Evolutionary conservation across 345 rosid genomes (phyloP).

Genomic region (Pistacia vera): DNA sequence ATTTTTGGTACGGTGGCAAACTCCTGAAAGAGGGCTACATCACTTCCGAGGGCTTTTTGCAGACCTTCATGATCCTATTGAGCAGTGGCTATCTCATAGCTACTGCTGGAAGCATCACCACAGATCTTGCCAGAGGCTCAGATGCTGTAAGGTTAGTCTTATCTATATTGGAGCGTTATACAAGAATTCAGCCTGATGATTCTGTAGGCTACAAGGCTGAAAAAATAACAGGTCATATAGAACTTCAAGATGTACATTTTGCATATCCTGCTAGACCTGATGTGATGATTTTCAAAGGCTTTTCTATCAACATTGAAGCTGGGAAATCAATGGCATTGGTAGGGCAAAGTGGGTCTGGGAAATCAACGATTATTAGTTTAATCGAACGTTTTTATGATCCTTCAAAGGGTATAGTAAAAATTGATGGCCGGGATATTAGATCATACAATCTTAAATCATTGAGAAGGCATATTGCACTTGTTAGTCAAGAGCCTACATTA

Average conservation of each 20-base stretch:
- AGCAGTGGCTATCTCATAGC: constrained; percentile 66
- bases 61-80: constrained; percentile 63
- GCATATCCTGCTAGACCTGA: constrained; percentile 64
- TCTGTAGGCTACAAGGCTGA: constrained; percentile 42
- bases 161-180: constrained; percentile 52
- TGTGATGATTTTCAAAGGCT: constrained; percentile 47
- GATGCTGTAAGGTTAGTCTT: constrained; percentile 55
- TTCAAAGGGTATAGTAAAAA: constrained; percentile 40
- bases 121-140: constrained; percentile 57
- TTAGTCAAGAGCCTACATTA: constrained; percentile 74
- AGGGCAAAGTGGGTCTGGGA: constrained; percentile 83
- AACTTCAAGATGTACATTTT: constrained; percentile 47
- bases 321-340: constrained; percentile 74
- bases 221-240: constrained; percentile 47
- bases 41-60: constrained; percentile 39
- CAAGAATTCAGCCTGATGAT: constrained; percentile 60
- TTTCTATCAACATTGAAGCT: constrained; percentile 49
- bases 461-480: constrained; percentile 69
- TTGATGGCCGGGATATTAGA: constrained; percentile 55
- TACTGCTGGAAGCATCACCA: constrained; percentile 70
- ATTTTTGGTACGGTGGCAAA: constrained; percentile 74
- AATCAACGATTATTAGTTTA: constrained; percentile 66
- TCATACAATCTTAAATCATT: constrained; percentile 50
- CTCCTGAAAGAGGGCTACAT: constrained; percentile 50
- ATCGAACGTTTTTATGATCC: constrained; percentile 77